Evolutionary conservation across 179 eudicot genomes (phyloP), one percentile per base, ranked within the genome.

Genomic region (Gypsophila paniculata): DNA sequence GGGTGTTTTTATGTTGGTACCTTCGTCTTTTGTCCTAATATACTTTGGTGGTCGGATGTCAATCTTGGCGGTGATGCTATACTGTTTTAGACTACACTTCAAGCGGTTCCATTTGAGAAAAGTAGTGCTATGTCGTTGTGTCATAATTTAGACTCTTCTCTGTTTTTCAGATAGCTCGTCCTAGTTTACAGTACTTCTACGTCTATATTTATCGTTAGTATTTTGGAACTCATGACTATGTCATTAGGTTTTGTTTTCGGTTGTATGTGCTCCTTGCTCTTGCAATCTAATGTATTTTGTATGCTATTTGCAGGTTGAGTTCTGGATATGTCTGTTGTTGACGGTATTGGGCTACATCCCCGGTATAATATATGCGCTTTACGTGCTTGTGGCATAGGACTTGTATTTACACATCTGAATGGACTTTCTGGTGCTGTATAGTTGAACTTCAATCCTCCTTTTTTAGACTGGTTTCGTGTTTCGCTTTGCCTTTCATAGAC

Each of bases 371-470:
- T 66, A 64, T 42, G 52, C 68, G n/a, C 68, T 64, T 21, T 64
- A 64, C 32, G 68, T 64, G 52, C 68, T 64, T 12, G 68, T 64
- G 8, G 68, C 68, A 21, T 64, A 64, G 68, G 39, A 13, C 42
- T 32, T 61, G 42, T 26, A 29, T 15, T 13, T 4, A 14, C 29
- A 19, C 6, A 14, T 61, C 65, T 14, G 19, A 61, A 29, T 61
- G 22, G 29, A 61, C 29, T 29, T 23, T 61, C 65, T 6, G 22
- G n/a, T 23, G 8, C 14, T 25, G 63, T 59, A 59, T n/a, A 18
- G 59, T 21, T 54, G 22, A 54, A 54, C 59, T 54, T 54, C 9
- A 4, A 59, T 59, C n/a, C 63, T 58, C 63, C 61, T 58, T 23
- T 23, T 59, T 14, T 12, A 22, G 19, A 9, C 18, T 2, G 59